phyloP scores from a whole-genome alignment of 2,329 filamentous ascomycete species.

The Botryotinia narcissicola region DNA sequence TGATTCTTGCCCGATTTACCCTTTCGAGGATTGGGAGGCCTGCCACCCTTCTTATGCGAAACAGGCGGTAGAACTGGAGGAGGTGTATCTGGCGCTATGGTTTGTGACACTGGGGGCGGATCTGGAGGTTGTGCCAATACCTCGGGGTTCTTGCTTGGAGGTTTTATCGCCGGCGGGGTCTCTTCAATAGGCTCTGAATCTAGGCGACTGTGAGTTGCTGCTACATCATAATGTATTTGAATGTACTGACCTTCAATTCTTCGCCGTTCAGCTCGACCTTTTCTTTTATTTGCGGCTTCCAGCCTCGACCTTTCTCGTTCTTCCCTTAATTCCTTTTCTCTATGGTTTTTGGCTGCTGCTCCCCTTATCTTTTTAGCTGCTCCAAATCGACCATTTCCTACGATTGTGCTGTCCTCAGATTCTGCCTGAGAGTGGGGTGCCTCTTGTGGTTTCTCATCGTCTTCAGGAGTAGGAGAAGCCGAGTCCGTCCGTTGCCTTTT shows the following conservation, averaged over 20 bases:
- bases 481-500: conserved; percentile 86
- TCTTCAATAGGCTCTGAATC: conserved; percentile 75
- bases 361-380: conserved; percentile 59
- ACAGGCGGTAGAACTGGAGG: conserved; percentile 44
- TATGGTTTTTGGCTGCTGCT: conserved; percentile 54
- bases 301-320: conserved; percentile 71
- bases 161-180: conserved; percentile 49
- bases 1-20: conserved; percentile 73
- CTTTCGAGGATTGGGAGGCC: conserved; percentile 63
- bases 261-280: conserved; percentile 76
- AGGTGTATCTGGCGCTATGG: conserved; percentile 48
- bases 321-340: conserved; percentile 64
- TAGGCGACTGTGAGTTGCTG: conserved; percentile 44
- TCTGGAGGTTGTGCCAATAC: conserved; percentile 38
- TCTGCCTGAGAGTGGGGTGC: conserved; percentile 51
- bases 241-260: conserved; percentile 69
- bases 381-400: conserved; percentile 46
- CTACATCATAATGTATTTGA: conserved; percentile 18
- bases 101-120: conserved; percentile 47
- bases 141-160: conserved; percentile 37
- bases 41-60: conserved; percentile 60
- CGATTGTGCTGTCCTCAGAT: conserved; percentile 66
- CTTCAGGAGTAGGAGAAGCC: conserved; percentile 62
- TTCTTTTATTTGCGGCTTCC: conserved; percentile 76
- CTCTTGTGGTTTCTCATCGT: conserved; percentile 42